phyloP scores from a whole-genome alignment of 495 filamentous ascomycete genomes.

The Tuber umbilicatum region DNA sequence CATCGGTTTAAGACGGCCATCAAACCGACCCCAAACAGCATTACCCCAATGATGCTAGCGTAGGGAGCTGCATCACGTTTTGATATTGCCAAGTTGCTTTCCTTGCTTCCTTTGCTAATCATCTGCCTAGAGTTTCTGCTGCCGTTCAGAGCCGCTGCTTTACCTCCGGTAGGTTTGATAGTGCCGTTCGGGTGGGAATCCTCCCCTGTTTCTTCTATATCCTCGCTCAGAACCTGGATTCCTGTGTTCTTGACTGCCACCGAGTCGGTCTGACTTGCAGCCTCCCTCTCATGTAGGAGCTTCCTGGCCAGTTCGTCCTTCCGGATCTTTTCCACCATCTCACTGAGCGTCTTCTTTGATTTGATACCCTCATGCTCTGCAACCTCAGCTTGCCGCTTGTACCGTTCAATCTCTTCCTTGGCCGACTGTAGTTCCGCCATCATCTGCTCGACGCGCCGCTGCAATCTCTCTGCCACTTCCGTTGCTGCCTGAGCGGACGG shows the following conservation, averaged over 20 bases:
- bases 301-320: constrained; percentile 53
- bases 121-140: constrained; percentile 13
- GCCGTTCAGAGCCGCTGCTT: constrained; percentile 20
- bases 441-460: constrained; percentile 71
- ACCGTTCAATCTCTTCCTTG: constrained; percentile 69
- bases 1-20: constrained; percentile 95
- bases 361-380: constrained; percentile 60
- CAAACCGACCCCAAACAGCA: constrained; percentile 77
- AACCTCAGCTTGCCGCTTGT: constrained; percentile 66
- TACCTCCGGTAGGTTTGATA: constrained; percentile 21
- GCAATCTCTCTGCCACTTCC: constrained; percentile 53
- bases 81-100: constrained; percentile 23
- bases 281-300: constrained; percentile 17
- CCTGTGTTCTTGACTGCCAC: constrained; percentile 37
- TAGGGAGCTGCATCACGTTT: constrained; percentile 63
- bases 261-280: constrained; percentile 44
- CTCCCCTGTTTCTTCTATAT: constrained; percentile 6
- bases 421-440: constrained; percentile 75
- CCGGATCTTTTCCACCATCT: constrained; percentile 81
- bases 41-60: constrained; percentile 80
- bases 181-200: constrained; percentile 17
- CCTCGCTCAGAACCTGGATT: constrained; percentile 25
- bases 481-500: constrained; percentile 43
- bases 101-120: constrained; percentile 17
- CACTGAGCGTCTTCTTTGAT: constrained; percentile 65